A percentile compares a stretch with the other conserved stretches of the same genome.
These are phyloP conservation scores for Thecaphora frezii DNA, from an alignment of 1,284 basidiomycete genomes.

Conservation along the genomic window DNA sequence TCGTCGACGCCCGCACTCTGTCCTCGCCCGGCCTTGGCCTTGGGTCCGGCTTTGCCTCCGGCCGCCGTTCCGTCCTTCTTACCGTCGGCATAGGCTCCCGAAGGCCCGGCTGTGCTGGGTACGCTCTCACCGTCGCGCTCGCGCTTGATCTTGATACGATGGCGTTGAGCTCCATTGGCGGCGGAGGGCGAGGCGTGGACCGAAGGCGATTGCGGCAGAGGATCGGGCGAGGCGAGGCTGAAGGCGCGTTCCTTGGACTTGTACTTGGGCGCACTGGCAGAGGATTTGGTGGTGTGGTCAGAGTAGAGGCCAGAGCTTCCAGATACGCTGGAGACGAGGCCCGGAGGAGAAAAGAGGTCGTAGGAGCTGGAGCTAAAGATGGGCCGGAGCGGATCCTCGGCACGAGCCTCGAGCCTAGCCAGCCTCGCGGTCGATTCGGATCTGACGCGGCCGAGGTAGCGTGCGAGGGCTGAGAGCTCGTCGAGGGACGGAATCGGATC, in stretches of 20 bases:
- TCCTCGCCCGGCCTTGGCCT: conserved; percentile 14
- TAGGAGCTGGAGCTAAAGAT: conserved; percentile 28
- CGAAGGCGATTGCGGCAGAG: conserved; percentile 1
- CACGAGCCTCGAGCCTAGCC: conserved; percentile 20
- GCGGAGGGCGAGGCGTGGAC: not conserved
- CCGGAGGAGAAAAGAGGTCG: conserved; percentile 30
- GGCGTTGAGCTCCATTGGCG: conserved; percentile 6
- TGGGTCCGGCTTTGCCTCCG: conserved; percentile 10
- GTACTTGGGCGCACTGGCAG: conserved; percentile 6
- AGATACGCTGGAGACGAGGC: conserved; percentile 7
- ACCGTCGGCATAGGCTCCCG: conserved; percentile 16
- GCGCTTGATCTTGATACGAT: conserved; percentile 31
- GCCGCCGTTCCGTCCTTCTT: no score
- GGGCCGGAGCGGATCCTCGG: conserved; percentile 16
- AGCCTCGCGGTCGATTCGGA: conserved; percentile 23
- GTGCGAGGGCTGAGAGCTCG: conserved; percentile 29
- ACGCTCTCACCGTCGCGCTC: conserved; percentile 28
- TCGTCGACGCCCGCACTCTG: conserved; percentile 20
- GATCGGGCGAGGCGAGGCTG: conserved; percentile 17
- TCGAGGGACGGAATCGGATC: conserved; percentile 36
- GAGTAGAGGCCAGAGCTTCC: conserved; percentile 19
- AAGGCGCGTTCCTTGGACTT: conserved; percentile 26
- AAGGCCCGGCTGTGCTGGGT: conserved; percentile 11
- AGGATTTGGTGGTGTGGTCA: conserved; percentile 6
- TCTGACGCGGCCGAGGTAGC: conserved; percentile 26